Percentiles rank a stretch among this genome's conserved stretches.
phyloP scores from a whole-genome alignment of 495 filamentous ascomycete species.

The Penicillium salamii region DNA sequence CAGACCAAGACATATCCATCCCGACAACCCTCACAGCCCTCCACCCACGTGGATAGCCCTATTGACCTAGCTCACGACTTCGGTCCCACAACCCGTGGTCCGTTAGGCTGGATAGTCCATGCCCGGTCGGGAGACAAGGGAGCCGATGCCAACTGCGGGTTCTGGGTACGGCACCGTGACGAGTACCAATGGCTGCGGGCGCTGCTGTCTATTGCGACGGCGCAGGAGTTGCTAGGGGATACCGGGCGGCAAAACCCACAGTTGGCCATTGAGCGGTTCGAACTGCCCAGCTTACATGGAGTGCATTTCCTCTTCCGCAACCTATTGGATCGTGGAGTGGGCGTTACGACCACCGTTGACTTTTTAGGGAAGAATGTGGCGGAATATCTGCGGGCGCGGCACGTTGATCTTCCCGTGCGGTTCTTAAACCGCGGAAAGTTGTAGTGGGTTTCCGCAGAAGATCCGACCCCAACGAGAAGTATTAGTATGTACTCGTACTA shows the following conservation, averaged over 20 bases:
- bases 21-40: conserved; percentile 29
- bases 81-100: conserved; percentile 39
- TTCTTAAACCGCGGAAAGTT: conserved; percentile 39
- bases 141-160: conserved; percentile 51
- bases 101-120: conserved; percentile 47
- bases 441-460: conserved; percentile 12
- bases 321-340: conserved; percentile 52
- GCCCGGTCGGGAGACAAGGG: conserved; percentile 54
- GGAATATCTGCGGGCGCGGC: conserved; percentile 47
- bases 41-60: conserved; percentile 11
- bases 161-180: conserved; percentile 48
- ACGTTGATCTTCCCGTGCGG: conserved; percentile 48
- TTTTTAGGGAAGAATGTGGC: conserved; percentile 57
- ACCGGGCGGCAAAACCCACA: conserved; percentile 34
- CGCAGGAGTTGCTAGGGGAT: conserved; percentile 37
- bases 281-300: conserved; percentile 37
- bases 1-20: conserved; percentile 29
- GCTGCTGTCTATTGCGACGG: conserved; percentile 37
- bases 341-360: conserved; percentile 47
- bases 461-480: background rate
- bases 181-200: conserved; percentile 52
- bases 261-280: conserved; percentile 51
- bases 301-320: conserved; percentile 58
- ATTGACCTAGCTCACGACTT: conserved; percentile 25
- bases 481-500: too few relatives aligned